These are phyloP conservation scores for Huntiella abstrusa DNA, from an alignment of 2,329 filamentous ascomycete species.

Conservation along the genomic window DNA sequence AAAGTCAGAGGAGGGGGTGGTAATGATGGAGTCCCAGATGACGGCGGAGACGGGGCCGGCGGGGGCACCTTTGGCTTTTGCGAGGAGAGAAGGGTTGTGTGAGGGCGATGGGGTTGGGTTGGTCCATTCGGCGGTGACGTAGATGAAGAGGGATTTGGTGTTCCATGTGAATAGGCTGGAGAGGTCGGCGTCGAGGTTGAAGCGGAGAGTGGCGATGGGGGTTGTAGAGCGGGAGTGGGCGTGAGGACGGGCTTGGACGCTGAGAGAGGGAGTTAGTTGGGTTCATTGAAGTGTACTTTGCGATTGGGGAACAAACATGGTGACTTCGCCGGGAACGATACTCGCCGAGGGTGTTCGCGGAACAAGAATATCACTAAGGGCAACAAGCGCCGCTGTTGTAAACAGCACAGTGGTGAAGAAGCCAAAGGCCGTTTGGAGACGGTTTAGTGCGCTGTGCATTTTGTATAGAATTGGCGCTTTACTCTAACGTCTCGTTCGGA, in stretches of 20 bases:
- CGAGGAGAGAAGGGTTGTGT: not conserved
- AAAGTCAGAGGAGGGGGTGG: constrained; percentile 46
- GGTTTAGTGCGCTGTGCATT: constrained; percentile 79
- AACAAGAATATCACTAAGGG: constrained; percentile 54
- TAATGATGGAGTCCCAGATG: constrained; percentile 93
- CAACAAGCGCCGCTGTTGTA: constrained; percentile 59
- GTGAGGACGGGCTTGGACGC: constrained; percentile 77
- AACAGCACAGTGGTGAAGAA: constrained; percentile 95
- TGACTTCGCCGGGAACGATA: constrained; percentile 54
- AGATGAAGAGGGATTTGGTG: constrained; percentile 95
- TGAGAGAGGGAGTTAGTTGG: constrained; percentile 20
- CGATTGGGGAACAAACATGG: constrained; percentile 47
- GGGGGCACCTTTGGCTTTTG: constrained; percentile 15
- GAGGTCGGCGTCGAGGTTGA: constrained; percentile 83
- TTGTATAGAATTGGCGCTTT: constrained; percentile 14
- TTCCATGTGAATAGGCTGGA: constrained; percentile 95
- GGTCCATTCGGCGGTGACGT: constrained; percentile 66
- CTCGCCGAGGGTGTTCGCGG: constrained; percentile 45
- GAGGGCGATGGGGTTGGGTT: constrained; percentile 11
- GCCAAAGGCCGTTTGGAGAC: constrained; percentile 82
- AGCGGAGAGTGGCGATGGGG: constrained; percentile 88
- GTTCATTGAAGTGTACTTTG: not conserved
- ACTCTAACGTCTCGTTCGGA: too few relatives aligned
- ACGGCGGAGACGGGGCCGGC: constrained; percentile 42
- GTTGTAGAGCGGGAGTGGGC: constrained; percentile 88